phyloP scores from a whole-genome alignment of 768 basidiomycete species.

The Suillus decipiens region DNA sequence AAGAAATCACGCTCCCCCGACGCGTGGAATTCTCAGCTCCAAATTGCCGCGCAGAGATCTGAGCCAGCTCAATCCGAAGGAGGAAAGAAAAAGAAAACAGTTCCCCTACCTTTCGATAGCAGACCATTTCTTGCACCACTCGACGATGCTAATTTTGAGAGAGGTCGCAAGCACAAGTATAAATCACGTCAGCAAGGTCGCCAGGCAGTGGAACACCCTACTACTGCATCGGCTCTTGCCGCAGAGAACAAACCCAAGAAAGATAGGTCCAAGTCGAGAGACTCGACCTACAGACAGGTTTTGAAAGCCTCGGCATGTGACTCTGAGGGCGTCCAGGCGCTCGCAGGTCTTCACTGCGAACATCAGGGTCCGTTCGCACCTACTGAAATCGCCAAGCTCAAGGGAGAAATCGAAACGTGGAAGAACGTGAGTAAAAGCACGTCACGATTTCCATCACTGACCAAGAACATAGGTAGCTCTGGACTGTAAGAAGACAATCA shows the following conservation, averaged over 20 bases:
- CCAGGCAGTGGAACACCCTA: constrained; percentile 21
- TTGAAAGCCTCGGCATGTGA: constrained; percentile 32
- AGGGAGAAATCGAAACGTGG: constrained; percentile 56
- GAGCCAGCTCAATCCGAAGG: constrained; percentile 26
- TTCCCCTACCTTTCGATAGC: constrained; percentile 15
- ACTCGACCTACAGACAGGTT: constrained; percentile 22
- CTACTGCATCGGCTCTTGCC: constrained; percentile 12
- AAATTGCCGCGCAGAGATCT: constrained; percentile 17
- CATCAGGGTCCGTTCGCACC: constrained; percentile 40
- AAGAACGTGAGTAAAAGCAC: constrained; percentile 40
- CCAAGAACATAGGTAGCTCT: constrained; percentile 32
- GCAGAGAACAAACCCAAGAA: constrained; percentile 18
- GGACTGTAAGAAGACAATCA: constrained; percentile 50
- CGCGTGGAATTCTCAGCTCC: constrained; percentile 22
- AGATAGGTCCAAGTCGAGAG: constrained; percentile 41
- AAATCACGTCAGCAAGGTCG: constrained; percentile 31
- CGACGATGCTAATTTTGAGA: constrained; percentile 31
- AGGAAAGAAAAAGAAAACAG: constrained; percentile 34
- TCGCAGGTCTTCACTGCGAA: constrained; percentile 20
- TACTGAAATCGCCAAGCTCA: constrained; percentile 55
- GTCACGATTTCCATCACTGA: constrained; percentile 9
- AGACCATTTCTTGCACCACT: constrained; percentile 30
- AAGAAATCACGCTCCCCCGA: constrained; percentile 40
- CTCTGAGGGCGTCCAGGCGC: constrained; percentile 20
- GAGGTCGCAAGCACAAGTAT: constrained; percentile 33